Percentiles rank a stretch among this genome's conserved stretches.
Evolutionary conservation across 2,329 filamentous ascomycete genomes (phyloP).

Genomic region (Neonectria coccinea): DNA sequence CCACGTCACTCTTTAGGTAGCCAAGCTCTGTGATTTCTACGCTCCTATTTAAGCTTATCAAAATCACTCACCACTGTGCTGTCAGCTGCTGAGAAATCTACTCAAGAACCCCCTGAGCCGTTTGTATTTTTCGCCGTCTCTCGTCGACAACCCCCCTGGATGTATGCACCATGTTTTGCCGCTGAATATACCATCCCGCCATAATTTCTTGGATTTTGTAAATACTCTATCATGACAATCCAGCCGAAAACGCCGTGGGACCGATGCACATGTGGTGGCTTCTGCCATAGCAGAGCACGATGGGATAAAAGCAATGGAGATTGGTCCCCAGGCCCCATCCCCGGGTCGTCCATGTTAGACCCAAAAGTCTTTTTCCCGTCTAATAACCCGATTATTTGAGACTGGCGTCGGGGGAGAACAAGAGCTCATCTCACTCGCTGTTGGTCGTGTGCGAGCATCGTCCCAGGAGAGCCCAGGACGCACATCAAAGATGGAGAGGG

Average conservation of each 20-base stretch:
- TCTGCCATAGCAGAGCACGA: slow-evolving; percentile 36
- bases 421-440: slow-evolving; percentile 16
- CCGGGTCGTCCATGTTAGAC: slow-evolving; percentile 17
- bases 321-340: slow-evolving; percentile 10
- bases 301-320: slow-evolving; percentile 27
- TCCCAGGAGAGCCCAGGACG: slow-evolving; percentile 9
- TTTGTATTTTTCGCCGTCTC: slow-evolving; percentile 15
- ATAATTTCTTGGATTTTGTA: slow-evolving; percentile 41
- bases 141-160: slow-evolving; percentile 28
- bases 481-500: slow-evolving; percentile 12
- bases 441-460: slow-evolving; percentile 8
- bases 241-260: slow-evolving; percentile 49
- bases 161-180: slow-evolving; percentile 41
- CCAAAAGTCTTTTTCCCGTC: slow-evolving; percentile 25
- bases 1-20: background rate
- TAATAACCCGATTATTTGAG: slow-evolving; percentile 25
- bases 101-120: slow-evolving; percentile 12
- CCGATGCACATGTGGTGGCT: slow-evolving; percentile 40
- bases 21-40: slow-evolving; percentile 8
- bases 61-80: slow-evolving; percentile 13
- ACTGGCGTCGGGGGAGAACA: slow-evolving; percentile 10
- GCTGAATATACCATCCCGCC: slow-evolving; percentile 36
- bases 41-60: slow-evolving; percentile 13
- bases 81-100: slow-evolving; percentile 5
- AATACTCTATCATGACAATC: slow-evolving; percentile 49